Percentiles rank a stretch among this genome's conserved stretches.
Evolutionary conservation across 2,329 filamentous ascomycete species (phyloP).

Genomic region (Venturia pyrina): DNA sequence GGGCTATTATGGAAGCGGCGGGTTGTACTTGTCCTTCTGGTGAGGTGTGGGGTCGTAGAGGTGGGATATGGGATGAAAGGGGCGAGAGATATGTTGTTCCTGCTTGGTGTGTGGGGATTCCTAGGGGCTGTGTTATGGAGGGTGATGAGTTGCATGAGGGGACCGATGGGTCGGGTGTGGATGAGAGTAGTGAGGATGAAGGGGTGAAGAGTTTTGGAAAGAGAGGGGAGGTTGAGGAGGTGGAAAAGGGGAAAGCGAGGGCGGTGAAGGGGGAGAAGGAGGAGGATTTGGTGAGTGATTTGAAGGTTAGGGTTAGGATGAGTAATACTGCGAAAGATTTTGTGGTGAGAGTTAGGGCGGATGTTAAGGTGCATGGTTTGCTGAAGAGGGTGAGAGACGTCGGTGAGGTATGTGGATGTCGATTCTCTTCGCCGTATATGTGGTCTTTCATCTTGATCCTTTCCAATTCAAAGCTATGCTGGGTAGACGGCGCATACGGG

Average conservation of each 20-base stretch:
- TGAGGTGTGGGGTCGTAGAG: slow-evolving; percentile 24
- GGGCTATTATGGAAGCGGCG: slow-evolving; percentile 69
- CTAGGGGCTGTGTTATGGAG: slow-evolving; percentile 23
- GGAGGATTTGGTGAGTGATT: slow-evolving; percentile 23
- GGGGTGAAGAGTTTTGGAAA: neutral
- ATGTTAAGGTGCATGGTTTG: slow-evolving; percentile 53
- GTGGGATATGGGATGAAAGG: slow-evolving; percentile 34
- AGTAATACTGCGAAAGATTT: slow-evolving; percentile 30
- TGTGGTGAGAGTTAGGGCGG: slow-evolving; percentile 23
- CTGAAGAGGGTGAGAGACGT: slow-evolving; percentile 53
- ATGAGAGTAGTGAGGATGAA: slow-evolving; percentile 18
- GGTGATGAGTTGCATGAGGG: slow-evolving; percentile 15
- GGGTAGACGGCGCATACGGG: no score
- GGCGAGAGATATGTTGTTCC: slow-evolving; percentile 35
- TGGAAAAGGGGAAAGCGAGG: slow-evolving; percentile 24
- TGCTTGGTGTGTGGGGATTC: slow-evolving; percentile 36
- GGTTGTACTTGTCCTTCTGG: slow-evolving; percentile 43
- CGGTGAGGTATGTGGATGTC: slow-evolving; percentile 44
- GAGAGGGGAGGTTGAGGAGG: neutral
- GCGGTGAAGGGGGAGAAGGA: slow-evolving; percentile 19
- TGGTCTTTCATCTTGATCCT: slow-evolving; percentile 12
- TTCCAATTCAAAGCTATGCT: neutral
- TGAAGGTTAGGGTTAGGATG: slow-evolving; percentile 26
- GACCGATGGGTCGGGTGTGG: slow-evolving; percentile 17
- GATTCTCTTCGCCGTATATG: neutral